Evolutionary conservation across 2,329 filamentous ascomycete species (phyloP), one percentile per base, ranked within the genome.

Genomic region (Penicillium palitans): DNA sequence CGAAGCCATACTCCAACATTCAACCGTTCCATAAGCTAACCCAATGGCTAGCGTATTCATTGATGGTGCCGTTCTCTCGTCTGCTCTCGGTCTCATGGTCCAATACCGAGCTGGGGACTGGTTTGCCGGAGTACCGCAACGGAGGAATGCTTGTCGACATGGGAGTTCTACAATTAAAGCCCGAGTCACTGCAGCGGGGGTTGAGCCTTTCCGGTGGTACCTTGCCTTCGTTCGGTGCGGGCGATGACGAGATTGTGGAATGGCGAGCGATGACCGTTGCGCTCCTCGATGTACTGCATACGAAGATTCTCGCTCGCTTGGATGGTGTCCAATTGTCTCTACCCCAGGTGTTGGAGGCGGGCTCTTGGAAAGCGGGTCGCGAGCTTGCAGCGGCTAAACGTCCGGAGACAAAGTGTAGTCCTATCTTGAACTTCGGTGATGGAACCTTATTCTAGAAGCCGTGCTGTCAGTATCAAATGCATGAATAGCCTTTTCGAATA

Each of bases 41-140:
- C 0, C 88, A 90, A 69, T 90, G 88, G 88, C 81, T 91, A 6
- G 84, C 83, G 1, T 91, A 91, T 72, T 90, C 87, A 0, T 77
- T 91, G 8, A 90, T 88, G 76, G 87, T 90, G 4, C 83, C 84
- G 0, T 85, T 87, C 65, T 78, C 81, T 48, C 78, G 79, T 2
- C 71, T 86, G 1, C 74, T 87, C 10, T 77, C 78, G 1, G 77
- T 81, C 15, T 74, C 79, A 13, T 85, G 84, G 73, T 76, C 73
- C 9, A 84, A 84, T 39, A 72, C 77, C 2, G 76, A 83, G 21
- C 79, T 87, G 0, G 79, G 88, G 9, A 91, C 88, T 0, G 88
- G 86, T 0, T 76, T 91, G 3, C 86, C 88, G 0, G 88, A 90
- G 68, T 90, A 90, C 64, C 83, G 88, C 52, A 90, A 90, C 58